Conservation (phyloP, 768 basidiomycete species). For the Macrolepiota dolichaula region DNA sequence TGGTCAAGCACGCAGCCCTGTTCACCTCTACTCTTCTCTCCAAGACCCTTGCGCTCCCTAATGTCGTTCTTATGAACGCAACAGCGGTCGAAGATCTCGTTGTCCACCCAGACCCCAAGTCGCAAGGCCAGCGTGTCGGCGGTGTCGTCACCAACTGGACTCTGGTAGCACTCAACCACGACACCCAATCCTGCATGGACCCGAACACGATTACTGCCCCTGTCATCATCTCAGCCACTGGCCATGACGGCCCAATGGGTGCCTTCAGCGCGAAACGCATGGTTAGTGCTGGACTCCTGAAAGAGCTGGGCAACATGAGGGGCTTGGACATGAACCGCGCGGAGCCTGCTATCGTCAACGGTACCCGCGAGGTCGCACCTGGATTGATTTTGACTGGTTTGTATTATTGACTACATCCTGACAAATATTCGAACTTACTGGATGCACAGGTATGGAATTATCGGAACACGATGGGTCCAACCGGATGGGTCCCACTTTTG, state of each 20-base stretch:
- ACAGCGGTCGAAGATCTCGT: slow-evolving; percentile 82
- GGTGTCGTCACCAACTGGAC: slow-evolving; percentile 55
- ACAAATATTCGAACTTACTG: background rate
- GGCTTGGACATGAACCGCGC: slow-evolving; percentile 79
- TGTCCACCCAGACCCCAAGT: slow-evolving; percentile 54
- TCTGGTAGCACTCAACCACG: slow-evolving; percentile 56
- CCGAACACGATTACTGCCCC: slow-evolving; percentile 83
- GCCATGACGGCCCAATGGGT: slow-evolving; percentile 79
- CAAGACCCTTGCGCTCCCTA: slow-evolving; percentile 64
- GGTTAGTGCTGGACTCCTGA: slow-evolving; percentile 69
- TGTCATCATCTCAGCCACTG: slow-evolving; percentile 66
- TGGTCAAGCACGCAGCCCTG: slow-evolving; percentile 79
- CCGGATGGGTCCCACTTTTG: slow-evolving; percentile 78
- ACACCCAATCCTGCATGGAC: slow-evolving; percentile 77
- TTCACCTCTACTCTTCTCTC: slow-evolving; percentile 78
- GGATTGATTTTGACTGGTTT: slow-evolving; percentile 72
- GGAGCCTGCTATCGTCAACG: slow-evolving; percentile 79
- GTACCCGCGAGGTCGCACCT: slow-evolving; percentile 72
- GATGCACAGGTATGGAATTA: slow-evolving; percentile 70
- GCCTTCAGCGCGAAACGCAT: slow-evolving; percentile 80
- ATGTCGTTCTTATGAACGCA: slow-evolving; percentile 74
- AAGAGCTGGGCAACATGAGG: slow-evolving; percentile 76
- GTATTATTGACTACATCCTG: slow-evolving; percentile 16
- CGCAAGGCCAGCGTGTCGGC: slow-evolving; percentile 37
- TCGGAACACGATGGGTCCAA: slow-evolving; percentile 79